These are phyloP conservation scores for Takakia lepidozioides DNA, from an alignment of 225 moss, liverwort and hornwort genomes.

Conservation along the genomic window DNA sequence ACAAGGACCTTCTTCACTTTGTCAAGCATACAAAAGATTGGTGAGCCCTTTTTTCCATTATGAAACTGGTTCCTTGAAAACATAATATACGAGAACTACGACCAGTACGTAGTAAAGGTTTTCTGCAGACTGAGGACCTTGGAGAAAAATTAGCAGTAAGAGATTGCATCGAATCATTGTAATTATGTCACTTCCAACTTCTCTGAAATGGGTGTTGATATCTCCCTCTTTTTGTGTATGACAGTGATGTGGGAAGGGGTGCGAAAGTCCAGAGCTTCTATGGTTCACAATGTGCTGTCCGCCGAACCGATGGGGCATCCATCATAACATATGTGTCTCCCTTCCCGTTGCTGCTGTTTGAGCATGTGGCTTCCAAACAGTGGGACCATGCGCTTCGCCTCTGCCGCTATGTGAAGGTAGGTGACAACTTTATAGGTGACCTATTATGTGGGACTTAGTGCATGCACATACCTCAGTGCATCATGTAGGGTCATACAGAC, in stretches of 20 bases:
- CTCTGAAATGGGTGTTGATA: background rate
- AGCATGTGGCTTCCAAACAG: constrained; percentile 59
- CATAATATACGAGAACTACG: too few species aligned
- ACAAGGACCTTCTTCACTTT: constrained; percentile 71
- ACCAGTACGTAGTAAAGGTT: too few species aligned
- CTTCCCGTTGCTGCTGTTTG: constrained; percentile 64
- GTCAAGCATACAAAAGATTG: constrained; percentile 69
- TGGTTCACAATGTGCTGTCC: constrained; percentile 50
- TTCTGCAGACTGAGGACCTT: too few species aligned
- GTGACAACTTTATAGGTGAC: too few species aligned
- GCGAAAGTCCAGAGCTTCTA: constrained; percentile 67
- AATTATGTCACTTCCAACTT: background rate
- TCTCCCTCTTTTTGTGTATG: constrained; percentile 8
- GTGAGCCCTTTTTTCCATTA: constrained; percentile 41
- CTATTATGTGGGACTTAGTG: too few species aligned
- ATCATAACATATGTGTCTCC: constrained; percentile 41
- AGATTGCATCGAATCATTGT: too few species aligned
- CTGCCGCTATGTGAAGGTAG: constrained; percentile 66
- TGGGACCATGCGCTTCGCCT: constrained; percentile 74
- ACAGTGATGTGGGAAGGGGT: constrained; percentile 56
- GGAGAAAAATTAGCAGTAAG: background rate
- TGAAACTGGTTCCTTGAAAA: too few species aligned
- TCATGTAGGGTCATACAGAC: too few species aligned
- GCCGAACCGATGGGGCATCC: constrained; percentile 56
- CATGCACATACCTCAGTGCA: too few species aligned